These are phyloP conservation scores for Ceratocystis smalleyi DNA, from an alignment of 2,329 filamentous ascomycete species.

Conservation along the genomic window DNA sequence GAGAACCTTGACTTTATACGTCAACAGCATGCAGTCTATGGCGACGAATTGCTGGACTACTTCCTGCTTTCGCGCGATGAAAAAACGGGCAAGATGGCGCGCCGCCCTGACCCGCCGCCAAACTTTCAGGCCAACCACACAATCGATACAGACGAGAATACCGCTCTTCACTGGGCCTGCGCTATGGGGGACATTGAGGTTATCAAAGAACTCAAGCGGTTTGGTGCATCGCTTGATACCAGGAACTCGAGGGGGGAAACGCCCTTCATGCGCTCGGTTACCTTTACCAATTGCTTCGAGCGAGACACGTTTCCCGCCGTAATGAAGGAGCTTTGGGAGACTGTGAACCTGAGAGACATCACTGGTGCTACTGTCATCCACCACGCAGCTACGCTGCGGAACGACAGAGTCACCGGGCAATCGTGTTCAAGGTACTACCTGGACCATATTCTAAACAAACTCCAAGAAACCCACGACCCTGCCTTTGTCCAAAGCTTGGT, in stretches of 20 bases:
- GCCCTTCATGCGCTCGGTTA: conserved; percentile 81
- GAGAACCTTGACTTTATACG: conserved; percentile 46
- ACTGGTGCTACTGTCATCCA: conserved; percentile 82
- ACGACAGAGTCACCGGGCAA: conserved; percentile 65
- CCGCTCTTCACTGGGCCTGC: conserved; percentile 89
- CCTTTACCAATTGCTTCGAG: conserved; percentile 95
- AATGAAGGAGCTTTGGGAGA: conserved; percentile 67
- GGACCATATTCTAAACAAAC: conserved; percentile 74
- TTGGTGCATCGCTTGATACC: conserved; percentile 58
- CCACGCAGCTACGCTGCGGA: conserved; percentile 79
- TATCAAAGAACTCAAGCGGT: conserved; percentile 70
- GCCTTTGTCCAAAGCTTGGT: conserved; percentile 64
- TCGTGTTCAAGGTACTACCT: conserved; percentile 86
- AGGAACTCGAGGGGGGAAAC: conserved; percentile 67
- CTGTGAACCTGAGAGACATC: conserved; percentile 63
- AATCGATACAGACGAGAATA: conserved; percentile 89
- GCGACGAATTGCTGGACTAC: conserved; percentile 87
- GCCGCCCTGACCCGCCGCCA: conserved; percentile 60
- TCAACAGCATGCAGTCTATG: conserved; percentile 78
- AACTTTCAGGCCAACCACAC: conserved; percentile 79
- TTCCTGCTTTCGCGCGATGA: conserved; percentile 78
- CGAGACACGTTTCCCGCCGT: conserved; percentile 79
- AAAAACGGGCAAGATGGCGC: conserved; percentile 40
- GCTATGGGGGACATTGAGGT: conserved; percentile 94
- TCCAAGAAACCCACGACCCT: conserved; percentile 61